Evolutionary conservation across 164 flowering plant species (phyloP), one percentile per base, ranked within the genome.

Genomic region (Liriodendron chinense): DNA sequence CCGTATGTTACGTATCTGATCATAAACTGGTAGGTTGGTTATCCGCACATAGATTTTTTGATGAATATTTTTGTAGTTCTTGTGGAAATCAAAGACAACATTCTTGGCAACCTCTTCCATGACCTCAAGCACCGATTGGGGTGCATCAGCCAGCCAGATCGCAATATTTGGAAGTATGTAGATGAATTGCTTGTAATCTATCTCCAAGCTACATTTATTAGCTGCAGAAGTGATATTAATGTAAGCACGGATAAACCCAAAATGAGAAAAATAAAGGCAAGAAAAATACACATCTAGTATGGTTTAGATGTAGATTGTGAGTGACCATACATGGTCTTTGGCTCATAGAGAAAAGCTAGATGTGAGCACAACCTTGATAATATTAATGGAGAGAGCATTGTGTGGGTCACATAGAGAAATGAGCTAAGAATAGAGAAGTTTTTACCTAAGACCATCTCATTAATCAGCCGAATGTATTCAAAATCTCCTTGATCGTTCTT

Each of bases 71-170:
- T 83, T 91, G 88, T 96, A 96, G 79, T 96, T 94, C 13, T 89
- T 90, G 81, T 94, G 96, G 57, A 94, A 73, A 62, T 89, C 82
- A 78, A 91, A 96, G 22, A 96, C 97, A 66, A 94, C 93, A 57
- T 86, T 90, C 77, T 87, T 85, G 34, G 98, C 94, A 74, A 92
- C 97, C 65, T 96, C 98, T 83, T 96, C 99, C 99, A 96, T 94
- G 72, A 94, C 97, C 85, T 94, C 99, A 50, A 94, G 87, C 63
- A 94, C 97, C 25, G 99, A 85, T 62, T 92, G 98, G 0, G 99
- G 99, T 48, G 99, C 98, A 91, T 96, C 99, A 76, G 97, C 99
- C 72, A 96, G 87, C 99, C 99, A 96, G 70, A 96, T 96, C n/a
- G 99, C 99, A 83, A 96, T 94, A 80, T 94, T 96, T 24, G 98